A percentile compares a stretch with the other conserved stretches of the same genome.
These are phyloP conservation scores for Mycena haematopus DNA, from an alignment of 768 basidiomycete species.

Conservation along the genomic window DNA sequence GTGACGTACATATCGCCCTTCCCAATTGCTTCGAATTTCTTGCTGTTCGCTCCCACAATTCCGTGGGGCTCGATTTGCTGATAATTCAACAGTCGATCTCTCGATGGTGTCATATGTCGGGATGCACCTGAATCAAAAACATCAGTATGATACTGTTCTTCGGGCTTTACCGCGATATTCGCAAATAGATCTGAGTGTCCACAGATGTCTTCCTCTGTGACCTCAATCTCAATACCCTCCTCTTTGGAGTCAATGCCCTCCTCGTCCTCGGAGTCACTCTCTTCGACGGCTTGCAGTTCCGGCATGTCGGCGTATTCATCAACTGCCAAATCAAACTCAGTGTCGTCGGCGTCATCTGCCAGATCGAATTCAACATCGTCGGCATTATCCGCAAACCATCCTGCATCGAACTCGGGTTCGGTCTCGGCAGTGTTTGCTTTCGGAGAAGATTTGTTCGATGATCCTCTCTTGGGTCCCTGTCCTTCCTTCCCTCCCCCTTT, in stretches of 20 bases:
- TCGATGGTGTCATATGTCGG: neutral
- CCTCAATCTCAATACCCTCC: no score
- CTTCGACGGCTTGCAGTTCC: neutral
- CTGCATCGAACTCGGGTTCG: neutral
- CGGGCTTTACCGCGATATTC: neutral
- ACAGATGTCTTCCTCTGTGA: neutral
- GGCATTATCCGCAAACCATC: neutral
- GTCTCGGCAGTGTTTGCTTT: neutral
- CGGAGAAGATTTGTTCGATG: no score
- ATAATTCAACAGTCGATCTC: neutral
- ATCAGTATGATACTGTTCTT: neutral
- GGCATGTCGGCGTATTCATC: neutral
- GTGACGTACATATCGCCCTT: neutral
- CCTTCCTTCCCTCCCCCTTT: neutral
- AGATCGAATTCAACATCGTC: neutral
- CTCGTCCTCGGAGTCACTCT: neutral
- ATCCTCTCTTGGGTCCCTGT: neutral
- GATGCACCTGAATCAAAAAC: neutral
- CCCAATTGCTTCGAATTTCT: neutral
- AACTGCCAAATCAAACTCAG: neutral
- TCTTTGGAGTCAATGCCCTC: neutral
- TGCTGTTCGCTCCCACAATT: neutral
- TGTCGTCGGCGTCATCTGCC: neutral
- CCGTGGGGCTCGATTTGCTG: neutral
- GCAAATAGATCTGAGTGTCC: no score